A percentile compares a stretch with the other conserved stretches of the same genome.
phyloP scores from a whole-genome alignment of 495 filamentous ascomycete species.

The Aspergillus sparsus region DNA sequence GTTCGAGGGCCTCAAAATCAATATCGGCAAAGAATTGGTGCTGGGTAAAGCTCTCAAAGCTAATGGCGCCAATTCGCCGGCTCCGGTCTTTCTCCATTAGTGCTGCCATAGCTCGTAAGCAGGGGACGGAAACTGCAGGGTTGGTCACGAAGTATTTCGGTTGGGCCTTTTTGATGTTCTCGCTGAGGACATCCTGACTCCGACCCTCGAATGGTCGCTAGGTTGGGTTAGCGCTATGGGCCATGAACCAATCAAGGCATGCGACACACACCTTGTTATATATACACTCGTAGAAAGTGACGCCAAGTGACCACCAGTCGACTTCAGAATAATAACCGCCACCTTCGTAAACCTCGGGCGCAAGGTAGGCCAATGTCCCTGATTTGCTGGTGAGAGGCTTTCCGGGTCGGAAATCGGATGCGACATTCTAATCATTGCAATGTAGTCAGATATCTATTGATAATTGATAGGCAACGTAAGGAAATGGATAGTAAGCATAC shows the following conservation, averaged over 20 bases:
- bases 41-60: slow-evolving; percentile 77
- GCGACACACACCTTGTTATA: slow-evolving; percentile 84
- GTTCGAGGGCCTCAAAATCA: slow-evolving; percentile 82
- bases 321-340: slow-evolving; percentile 83
- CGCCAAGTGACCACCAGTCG: slow-evolving; percentile 98
- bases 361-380: slow-evolving; percentile 92
- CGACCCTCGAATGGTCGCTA: slow-evolving; percentile 90
- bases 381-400: slow-evolving; percentile 91
- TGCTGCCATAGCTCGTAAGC: slow-evolving; percentile 80
- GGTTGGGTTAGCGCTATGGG: slow-evolving; percentile 29
- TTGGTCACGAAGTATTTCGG: slow-evolving; percentile 87
- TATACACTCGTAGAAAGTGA: slow-evolving; percentile 97
- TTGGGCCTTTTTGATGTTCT: slow-evolving; percentile 76
- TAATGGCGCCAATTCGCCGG: slow-evolving; percentile 75
- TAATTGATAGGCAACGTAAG: neutral
- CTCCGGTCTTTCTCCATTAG: slow-evolving; percentile 78
- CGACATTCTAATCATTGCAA: slow-evolving; percentile 72
- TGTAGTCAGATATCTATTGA: neutral
- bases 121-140: slow-evolving; percentile 81
- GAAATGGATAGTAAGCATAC: slow-evolving; percentile 53
- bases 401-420: slow-evolving; percentile 84
- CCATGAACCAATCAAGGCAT: neutral
- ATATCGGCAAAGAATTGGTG: slow-evolving; percentile 87
- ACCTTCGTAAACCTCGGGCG: slow-evolving; percentile 91
- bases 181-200: slow-evolving; percentile 75